Evolutionary conservation across 495 filamentous ascomycete species (phyloP), one percentile per base, ranked within the genome.

Genomic region (Daldinia grandis): DNA sequence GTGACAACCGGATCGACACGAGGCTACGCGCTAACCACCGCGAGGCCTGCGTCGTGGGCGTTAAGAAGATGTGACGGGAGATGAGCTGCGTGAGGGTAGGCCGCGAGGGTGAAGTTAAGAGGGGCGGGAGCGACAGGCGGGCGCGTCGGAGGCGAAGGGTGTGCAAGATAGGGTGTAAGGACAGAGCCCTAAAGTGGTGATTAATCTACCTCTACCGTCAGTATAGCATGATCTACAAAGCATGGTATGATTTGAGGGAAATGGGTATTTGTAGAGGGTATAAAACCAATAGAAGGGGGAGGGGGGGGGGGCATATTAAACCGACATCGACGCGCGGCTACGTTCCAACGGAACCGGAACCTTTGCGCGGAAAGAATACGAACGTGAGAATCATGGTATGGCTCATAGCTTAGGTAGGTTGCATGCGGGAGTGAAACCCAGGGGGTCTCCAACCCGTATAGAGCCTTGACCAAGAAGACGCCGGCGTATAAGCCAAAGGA

Each of bases 11-110:
- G 68, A 87, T 87, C 21, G 81, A 77, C n/a, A 84, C 81, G 3
- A 89, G 79, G 28, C 76, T 82, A 21, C 84, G 80, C 21, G 82
- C 81, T 14, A 90, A 80, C 17, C 76, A 75, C 25, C 88, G 83
- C 19, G 87, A 87, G 56, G 83, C 78, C 44, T 85, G 77, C 21
- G 85, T 81, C 15, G 84, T 87, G 40, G 81, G 79, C 51, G 87
- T 87, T n/a, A 89, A 64, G 77, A 88, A 87, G 74, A 90, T 89
- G 69, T 77, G 81, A n/a, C 85, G 80, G 1, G 76, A 75, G 50
- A 85, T 83, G 21, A 87, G 83, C 33, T 84, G 80, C 7, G 81
- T 58, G 2, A 87, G 82, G 15, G 86, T 81, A 5, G 88, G 87
- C 8, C 88, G 85, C 10, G 76, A 76, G 6, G 82, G 81, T 8